Conservation (phyloP, 345 rosid species). For the Pugionium dolabratum region DNA sequence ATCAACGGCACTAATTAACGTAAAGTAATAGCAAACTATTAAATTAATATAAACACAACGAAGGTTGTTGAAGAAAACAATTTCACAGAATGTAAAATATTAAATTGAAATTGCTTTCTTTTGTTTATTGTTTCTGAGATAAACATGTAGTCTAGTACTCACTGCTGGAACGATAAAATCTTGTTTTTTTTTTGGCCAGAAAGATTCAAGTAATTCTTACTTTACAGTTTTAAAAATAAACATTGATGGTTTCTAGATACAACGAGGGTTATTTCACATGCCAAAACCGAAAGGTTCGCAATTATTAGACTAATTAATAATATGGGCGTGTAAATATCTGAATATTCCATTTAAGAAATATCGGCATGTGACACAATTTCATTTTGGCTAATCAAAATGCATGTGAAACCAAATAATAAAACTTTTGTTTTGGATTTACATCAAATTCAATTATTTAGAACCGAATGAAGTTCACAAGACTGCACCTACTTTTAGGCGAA, state of each 20-base stretch:
- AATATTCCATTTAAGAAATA: slow-evolving; percentile 25
- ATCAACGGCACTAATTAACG: neutral
- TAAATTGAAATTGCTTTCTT: neutral
- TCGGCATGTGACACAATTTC: slow-evolving; percentile 17
- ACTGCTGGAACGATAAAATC: neutral
- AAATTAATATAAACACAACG: neutral
- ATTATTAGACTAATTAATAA: slow-evolving; percentile 21
- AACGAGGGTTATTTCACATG: slow-evolving; percentile 13
- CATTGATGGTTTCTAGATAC: neutral
- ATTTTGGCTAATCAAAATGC: slow-evolving; percentile 23
- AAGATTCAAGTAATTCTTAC: neutral
- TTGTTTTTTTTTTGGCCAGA: neutral
- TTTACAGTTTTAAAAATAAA: neutral
- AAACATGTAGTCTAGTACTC: neutral
- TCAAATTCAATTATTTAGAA: no score
- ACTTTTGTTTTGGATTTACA: no score
- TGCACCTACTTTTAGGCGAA: neutral
- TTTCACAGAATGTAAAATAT: slow-evolving; percentile 8
- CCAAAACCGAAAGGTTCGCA: neutral
- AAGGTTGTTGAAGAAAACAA: neutral
- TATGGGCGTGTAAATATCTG: slow-evolving; percentile 18
- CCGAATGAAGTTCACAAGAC: neutral
- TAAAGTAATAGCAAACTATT: neutral
- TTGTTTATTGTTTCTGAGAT: slow-evolving; percentile 3
- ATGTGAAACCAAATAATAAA: neutral